Evolutionary conservation across 805 yeast species (phyloP).

Genomic region (Novakomyces olei): DNA sequence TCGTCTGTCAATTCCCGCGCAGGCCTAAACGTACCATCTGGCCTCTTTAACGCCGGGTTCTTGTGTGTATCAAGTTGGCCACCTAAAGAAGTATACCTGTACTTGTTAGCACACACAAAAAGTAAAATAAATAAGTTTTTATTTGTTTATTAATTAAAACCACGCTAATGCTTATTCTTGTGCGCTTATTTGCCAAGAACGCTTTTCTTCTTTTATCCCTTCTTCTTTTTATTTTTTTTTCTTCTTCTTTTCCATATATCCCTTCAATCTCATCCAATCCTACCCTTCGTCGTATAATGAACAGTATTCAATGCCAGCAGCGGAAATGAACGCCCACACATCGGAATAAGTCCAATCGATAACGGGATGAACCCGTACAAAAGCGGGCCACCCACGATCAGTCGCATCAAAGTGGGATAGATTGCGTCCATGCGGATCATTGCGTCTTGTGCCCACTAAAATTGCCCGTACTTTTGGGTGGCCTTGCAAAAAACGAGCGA

Average conservation of each 20-base stretch:
- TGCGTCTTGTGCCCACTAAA: conserved; percentile 66
- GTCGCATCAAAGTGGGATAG: conserved; percentile 46
- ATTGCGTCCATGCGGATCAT: conserved; percentile 61
- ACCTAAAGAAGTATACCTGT: conserved; percentile 83
- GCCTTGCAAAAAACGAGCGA: conserved; percentile 32
- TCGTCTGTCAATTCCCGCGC: conserved; percentile 25
- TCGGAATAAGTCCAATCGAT: conserved; percentile 69
- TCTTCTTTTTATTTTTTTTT: too few relatives aligned
- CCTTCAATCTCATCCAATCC: too few relatives aligned
- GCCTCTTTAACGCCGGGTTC: conserved; percentile 35
- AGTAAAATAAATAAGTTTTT: too few relatives aligned
- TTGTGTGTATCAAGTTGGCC: conserved; percentile 46
- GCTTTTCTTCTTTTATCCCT: not conserved
- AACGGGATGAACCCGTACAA: conserved; percentile 67
- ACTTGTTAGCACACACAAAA: too few relatives aligned
- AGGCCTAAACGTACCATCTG: conserved; percentile 28
- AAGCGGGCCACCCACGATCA: conserved; percentile 80
- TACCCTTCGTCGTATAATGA: conserved; percentile 54
- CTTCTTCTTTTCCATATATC: too few relatives aligned
- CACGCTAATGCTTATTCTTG: too few relatives aligned
- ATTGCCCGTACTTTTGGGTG: conserved; percentile 44
- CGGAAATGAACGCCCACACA: conserved; percentile 34
- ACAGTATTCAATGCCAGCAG: conserved; percentile 32
- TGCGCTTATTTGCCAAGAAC: conserved; percentile 1
- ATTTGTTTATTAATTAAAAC: too few relatives aligned